Conservation (phyloP, 1,139 yeast genomes). For the Kodamaea anthophila region DNA sequence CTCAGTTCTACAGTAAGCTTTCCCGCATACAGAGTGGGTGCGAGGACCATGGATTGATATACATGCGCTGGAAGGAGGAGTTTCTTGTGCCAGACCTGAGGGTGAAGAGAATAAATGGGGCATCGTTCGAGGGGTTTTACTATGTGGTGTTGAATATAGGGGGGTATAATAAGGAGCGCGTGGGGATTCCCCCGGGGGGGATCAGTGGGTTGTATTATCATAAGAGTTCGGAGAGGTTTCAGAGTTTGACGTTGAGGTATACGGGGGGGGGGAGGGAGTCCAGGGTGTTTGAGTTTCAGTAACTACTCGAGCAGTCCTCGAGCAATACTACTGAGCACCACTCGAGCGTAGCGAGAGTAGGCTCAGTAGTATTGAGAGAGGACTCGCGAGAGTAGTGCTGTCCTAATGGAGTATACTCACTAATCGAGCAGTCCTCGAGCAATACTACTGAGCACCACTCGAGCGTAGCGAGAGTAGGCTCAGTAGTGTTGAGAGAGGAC, state of each 20-base stretch:
- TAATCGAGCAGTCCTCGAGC: too few species aligned
- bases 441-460: too few species aligned
- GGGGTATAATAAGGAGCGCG: constrained; percentile 17
- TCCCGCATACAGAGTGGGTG: constrained; percentile 26
- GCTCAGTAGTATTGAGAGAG: too few species aligned
- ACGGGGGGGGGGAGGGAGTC: constrained; percentile 27
- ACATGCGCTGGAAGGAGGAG: constrained; percentile 94
- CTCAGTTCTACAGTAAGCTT: constrained; percentile 15
- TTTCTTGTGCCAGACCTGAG: constrained; percentile 78
- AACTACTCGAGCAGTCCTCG: too few species aligned
- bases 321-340: too few species aligned
- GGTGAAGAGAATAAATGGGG: constrained; percentile 64
- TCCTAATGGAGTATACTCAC: too few species aligned
- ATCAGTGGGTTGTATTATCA: constrained; percentile 81
- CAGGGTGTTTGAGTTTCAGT: constrained; percentile 21
- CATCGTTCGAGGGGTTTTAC: constrained; percentile 90
- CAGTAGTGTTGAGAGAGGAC: too few species aligned
- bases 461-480: too few species aligned
- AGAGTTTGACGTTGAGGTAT: constrained; percentile 36
- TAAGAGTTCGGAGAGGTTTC: constrained; percentile 69
- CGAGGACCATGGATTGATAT: constrained; percentile 44
- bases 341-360: too few species aligned
- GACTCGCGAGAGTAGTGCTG: too few species aligned
- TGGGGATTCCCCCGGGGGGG: constrained; percentile 40
- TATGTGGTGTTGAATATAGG: constrained; percentile 77